Evolutionary conservation across 768 basidiomycete genomes (phyloP), one percentile per base, ranked within the genome.

Genomic region (Boletus tomentosulus): DNA sequence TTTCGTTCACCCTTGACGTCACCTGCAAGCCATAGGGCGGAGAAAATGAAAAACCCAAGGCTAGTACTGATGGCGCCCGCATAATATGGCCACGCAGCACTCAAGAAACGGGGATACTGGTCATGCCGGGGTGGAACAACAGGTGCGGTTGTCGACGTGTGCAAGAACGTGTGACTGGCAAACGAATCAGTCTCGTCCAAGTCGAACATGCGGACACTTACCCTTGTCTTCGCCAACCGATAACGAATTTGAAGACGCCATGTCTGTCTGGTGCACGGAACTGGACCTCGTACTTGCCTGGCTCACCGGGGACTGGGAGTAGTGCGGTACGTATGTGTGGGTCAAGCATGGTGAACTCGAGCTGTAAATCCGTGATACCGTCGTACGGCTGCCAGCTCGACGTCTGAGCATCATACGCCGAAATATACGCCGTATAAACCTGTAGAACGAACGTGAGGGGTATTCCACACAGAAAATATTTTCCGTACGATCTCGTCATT

Each of bases 271-370:
- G 97, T 2, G 85, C 86, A 39, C 84, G 85, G 84, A 99, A 96
- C 13, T 81, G 82, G n/a, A 85, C 82, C 13, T 82, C 78, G 74
- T 94, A 98, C 60, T 79, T 76, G 24, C 87, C 87, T 3, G 85
- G 81, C 25, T 72, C 58, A 1, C 78, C 80, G 4, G 73, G 50
- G 9, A 84, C 81, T 11, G 87, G 78, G 11, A 70, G 75, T 10
- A 99, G 78, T 7, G 87, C 73, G 13, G 85, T 92, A 34, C 97
- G 91, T 55, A 98, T 75, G 70, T 97, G 94, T 1, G 97, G 97
- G 69, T 99, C 97, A 38, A 99, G 84, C 97, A 99, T 99, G 22
- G 93, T 96, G 68, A 98, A 98, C 62, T 96, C 95, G 48, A 98
- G 78, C 62, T 98, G 96, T 28, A 98, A 66, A 67, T 98, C 97